Evolutionary conservation across 2,329 filamentous ascomycete genomes (phyloP), one percentile per base, ranked within the genome.

Genomic region (Penicillium sp.): DNA sequence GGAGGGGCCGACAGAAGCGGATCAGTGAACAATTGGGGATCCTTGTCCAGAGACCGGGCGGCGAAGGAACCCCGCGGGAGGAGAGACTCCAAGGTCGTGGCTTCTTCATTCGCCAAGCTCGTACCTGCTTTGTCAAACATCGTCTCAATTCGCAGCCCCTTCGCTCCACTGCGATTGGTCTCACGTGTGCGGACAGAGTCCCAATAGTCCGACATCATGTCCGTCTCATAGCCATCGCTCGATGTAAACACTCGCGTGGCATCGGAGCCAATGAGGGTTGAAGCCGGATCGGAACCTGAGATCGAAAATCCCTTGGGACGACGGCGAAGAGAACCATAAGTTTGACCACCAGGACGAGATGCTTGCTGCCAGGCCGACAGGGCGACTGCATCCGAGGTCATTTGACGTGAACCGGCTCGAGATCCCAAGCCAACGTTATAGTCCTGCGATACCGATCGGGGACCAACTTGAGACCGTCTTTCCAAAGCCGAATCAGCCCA

Each of bases 101-200:
- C 58, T 57, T 70, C 74, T 53, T 68, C 61, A 54, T 72, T 72
- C 41, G 64, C 67, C 40, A 61, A 43, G 26, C 62, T 59, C 15
- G 67, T 61, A 7, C 64, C 54, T 52, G 70, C 75, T 59, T 80
- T 77, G 63, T 82, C 78, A 63, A 84, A 83, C 58, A 84, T 81
- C 10, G 77, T 80, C 58, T 83, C 79, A 51, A 84, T 81, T 43
- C 76, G 76, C 53, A 79, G 75, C 38, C 78, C 77, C 58, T 77
- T 73, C 52, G 74, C 69, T 37, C 74, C 76, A 59, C 69, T 72
- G 47, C 74, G 77, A 54, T 74, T 72, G 15, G 78, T 80, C 45
- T 76, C 75, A 57, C 78, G 73, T 9, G 80, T 83, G 51, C 78
- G 79, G 51, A 82, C 69, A 43, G 81, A 83, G 65, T 83, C 81